phyloP scores from a whole-genome alignment of 176 grass and related monocot genomes.

The sorghum (Sorghum bicolor) region DNA sequence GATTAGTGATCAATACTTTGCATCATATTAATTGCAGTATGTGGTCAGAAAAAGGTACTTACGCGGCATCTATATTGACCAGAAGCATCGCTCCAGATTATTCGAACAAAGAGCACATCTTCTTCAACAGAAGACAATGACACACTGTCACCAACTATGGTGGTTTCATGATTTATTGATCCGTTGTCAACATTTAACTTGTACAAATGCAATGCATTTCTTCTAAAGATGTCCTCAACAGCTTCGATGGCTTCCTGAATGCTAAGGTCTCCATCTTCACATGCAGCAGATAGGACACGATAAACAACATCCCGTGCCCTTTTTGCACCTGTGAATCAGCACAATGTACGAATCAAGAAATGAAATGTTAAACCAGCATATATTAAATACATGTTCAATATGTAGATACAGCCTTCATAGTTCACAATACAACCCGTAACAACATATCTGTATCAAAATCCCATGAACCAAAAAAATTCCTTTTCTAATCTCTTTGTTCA shows the following conservation, averaged over 20 bases:
- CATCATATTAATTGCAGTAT: not conserved
- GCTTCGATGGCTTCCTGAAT: constrained; percentile 80
- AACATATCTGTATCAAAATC: not conserved
- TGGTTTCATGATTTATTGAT: constrained; percentile 35
- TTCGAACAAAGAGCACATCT: constrained; percentile 77
- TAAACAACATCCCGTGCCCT: constrained; percentile 85
- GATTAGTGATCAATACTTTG: constrained; percentile 7
- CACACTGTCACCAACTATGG: constrained; percentile 11
- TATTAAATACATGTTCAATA: not conserved
- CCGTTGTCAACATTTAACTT: constrained; percentile 58
- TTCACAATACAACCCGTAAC: not conserved
- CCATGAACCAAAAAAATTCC: not conserved
- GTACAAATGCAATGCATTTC: constrained; percentile 78
- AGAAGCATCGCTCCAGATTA: constrained; percentile 87
- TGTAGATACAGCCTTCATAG: not conserved
- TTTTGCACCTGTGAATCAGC: constrained; percentile 57
- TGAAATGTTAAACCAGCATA: constrained; percentile 3
- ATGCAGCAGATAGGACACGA: constrained; percentile 59
- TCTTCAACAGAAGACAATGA: constrained; percentile 36
- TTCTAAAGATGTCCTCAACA: constrained; percentile 78
- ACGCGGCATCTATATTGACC: constrained; percentile 94
- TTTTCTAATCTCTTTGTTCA: constrained; percentile 2
- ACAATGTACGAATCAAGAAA: constrained; percentile 16
- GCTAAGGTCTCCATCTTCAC: constrained; percentile 88
- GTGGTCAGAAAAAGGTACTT: constrained; percentile 39